Conservation (phyloP, 2,329 filamentous ascomycete genomes). For the Paramyrothecium sp. region DNA sequence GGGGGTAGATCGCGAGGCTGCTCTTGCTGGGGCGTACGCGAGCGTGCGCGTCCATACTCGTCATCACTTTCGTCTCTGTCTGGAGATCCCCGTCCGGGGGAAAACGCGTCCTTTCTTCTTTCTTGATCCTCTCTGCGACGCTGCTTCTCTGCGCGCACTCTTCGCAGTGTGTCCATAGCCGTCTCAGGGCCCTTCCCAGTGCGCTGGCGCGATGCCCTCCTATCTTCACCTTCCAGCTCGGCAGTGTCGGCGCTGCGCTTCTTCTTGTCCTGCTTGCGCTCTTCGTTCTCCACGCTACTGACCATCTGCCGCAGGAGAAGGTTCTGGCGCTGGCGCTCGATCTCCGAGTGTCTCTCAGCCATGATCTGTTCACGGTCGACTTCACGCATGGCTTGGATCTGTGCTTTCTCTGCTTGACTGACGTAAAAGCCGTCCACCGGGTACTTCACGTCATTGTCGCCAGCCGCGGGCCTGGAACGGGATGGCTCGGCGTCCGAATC, state of each 20-base stretch:
- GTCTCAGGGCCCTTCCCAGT: slow-evolving; percentile 48
- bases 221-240: slow-evolving; percentile 72
- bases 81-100: slow-evolving; percentile 29
- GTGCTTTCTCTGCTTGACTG: slow-evolving; percentile 68
- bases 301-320: slow-evolving; percentile 77
- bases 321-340: slow-evolving; percentile 80
- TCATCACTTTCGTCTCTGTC: slow-evolving; percentile 73
- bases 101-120: slow-evolving; percentile 55
- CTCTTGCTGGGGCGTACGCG: slow-evolving; percentile 59
- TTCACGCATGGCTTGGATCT: slow-evolving; percentile 84
- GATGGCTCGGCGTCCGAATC: slow-evolving; percentile 59
- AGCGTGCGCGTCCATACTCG: slow-evolving; percentile 66
- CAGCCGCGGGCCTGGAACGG: slow-evolving; percentile 39
- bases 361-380: slow-evolving; percentile 88
- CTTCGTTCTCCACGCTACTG: slow-evolving; percentile 62
- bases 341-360: slow-evolving; percentile 80
- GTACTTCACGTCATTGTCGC: slow-evolving; percentile 66
- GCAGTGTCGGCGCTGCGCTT: slow-evolving; percentile 78
- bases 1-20: slow-evolving; percentile 68
- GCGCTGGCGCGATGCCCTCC: slow-evolving; percentile 72
- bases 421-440: slow-evolving; percentile 86
- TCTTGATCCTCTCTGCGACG: slow-evolving; percentile 51
- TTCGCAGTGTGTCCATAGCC: slow-evolving; percentile 69
- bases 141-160: slow-evolving; percentile 61
- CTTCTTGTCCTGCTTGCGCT: slow-evolving; percentile 52